phyloP scores from a whole-genome alignment of 768 basidiomycete genomes.

The Suillus americanus region DNA sequence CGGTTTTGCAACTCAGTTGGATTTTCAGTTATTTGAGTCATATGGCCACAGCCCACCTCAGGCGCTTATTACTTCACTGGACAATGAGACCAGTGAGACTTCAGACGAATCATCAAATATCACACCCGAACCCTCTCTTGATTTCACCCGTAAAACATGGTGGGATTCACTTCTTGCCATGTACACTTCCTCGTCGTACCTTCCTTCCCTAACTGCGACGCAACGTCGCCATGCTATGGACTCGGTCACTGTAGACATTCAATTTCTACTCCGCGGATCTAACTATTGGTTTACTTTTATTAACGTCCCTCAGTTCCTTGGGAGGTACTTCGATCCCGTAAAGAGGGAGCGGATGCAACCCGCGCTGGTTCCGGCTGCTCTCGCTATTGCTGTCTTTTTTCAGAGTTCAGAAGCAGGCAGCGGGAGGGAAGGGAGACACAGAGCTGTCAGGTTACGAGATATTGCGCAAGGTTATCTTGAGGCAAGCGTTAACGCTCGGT shows the following conservation, averaged over 20 bases:
- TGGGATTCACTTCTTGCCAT: constrained; percentile 69
- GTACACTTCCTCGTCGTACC: constrained; percentile 41
- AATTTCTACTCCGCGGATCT: constrained; percentile 61
- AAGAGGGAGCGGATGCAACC: constrained; percentile 63
- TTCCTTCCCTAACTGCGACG: constrained; percentile 35
- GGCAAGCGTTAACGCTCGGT: constrained; percentile 66
- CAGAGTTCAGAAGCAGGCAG: constrained; percentile 63
- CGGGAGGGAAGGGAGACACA: constrained; percentile 50
- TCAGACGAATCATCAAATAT: constrained; percentile 28
- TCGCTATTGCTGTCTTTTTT: constrained; percentile 68
- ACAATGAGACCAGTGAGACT: constrained; percentile 14
- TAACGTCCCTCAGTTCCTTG: constrained; percentile 67
- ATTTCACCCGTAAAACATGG: constrained; percentile 73
- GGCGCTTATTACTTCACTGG: constrained; percentile 13
- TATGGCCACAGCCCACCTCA: constrained; percentile 2
- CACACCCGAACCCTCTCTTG: constrained; percentile 57
- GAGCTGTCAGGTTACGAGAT: constrained; percentile 61
- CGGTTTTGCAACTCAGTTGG: constrained; percentile 8
- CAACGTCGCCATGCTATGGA: constrained; percentile 48
- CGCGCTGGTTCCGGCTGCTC: constrained; percentile 57
- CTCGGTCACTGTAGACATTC: constrained; percentile 54
- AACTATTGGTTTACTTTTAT: constrained; percentile 77
- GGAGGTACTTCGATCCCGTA: constrained; percentile 53
- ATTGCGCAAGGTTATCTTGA: constrained; percentile 71
- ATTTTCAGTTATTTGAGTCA: constrained; percentile 6